Evolutionary conservation across 2,329 filamentous ascomycete genomes (phyloP).

Genomic region (Xylaria sp.): DNA sequence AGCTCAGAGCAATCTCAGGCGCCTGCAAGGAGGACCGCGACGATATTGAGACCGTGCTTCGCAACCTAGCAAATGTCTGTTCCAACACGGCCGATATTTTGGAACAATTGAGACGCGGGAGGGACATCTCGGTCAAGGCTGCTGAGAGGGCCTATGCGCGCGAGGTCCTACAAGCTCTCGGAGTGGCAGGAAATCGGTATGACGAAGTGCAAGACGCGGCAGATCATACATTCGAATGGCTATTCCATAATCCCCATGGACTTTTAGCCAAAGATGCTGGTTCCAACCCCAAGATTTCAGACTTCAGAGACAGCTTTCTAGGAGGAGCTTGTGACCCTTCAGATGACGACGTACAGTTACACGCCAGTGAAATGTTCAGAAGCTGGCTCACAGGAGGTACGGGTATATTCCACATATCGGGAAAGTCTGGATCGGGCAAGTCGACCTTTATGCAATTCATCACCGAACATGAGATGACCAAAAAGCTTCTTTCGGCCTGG

Average conservation of each 20-base stretch:
- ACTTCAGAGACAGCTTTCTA: too few relatives aligned
- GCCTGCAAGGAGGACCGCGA: neutral
- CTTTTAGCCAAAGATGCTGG: neutral
- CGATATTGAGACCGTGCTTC: neutral
- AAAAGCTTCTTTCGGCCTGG: slow-evolving; percentile 11
- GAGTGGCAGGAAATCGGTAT: neutral
- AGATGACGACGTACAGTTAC: neutral
- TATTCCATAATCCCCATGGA: neutral
- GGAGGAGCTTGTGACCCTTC: too few relatives aligned
- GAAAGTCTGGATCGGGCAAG: slow-evolving; percentile 29
- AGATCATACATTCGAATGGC: neutral
- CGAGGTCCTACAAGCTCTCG: neutral
- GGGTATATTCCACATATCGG: slow-evolving; percentile 24
- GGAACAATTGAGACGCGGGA: neutral
- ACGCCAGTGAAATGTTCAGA: neutral
- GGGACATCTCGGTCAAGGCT: neutral
- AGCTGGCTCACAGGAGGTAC: slow-evolving; percentile 15
- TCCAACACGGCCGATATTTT: neutral
- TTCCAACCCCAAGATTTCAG: neutral
- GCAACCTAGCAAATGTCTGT: neutral
- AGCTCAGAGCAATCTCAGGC: neutral
- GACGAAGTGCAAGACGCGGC: neutral
- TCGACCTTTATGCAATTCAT: slow-evolving; percentile 30
- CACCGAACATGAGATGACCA: slow-evolving; percentile 3
- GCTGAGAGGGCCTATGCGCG: neutral